These are phyloP conservation scores for Boletellus deceptivus DNA, from an alignment of 1,284 basidiomycete species.

Conservation along the genomic window DNA sequence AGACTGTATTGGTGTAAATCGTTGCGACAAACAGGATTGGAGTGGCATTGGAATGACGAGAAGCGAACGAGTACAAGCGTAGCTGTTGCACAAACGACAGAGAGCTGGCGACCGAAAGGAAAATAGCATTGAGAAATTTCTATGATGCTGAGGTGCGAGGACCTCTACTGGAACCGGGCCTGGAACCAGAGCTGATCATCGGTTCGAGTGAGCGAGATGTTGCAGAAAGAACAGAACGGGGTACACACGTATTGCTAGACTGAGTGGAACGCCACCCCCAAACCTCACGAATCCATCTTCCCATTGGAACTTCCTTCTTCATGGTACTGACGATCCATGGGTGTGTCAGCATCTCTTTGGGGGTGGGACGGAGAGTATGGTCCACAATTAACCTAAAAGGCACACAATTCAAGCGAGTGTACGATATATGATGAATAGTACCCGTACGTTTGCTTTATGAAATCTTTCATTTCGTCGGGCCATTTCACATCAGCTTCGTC, in stretches of 20 bases:
- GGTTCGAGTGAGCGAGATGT: neutral
- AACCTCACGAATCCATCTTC: constrained; percentile 85
- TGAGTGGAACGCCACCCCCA: constrained; percentile 69
- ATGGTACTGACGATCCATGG: constrained; percentile 83
- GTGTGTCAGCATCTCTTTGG: constrained; percentile 82
- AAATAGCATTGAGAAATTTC: constrained; percentile 11
- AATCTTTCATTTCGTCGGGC: constrained; percentile 89
- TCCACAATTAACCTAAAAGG: constrained; percentile 55
- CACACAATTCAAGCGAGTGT: constrained; percentile 1
- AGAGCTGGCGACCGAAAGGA: constrained; percentile 5
- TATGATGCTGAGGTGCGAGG: constrained; percentile 24
- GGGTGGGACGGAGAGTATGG: constrained; percentile 71
- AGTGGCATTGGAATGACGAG: constrained; percentile 10
- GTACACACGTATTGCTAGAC: constrained; percentile 26
- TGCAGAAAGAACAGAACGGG: neutral
- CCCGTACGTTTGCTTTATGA: constrained; percentile 83
- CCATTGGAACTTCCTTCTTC: constrained; percentile 85
- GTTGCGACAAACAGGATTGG: constrained; percentile 15
- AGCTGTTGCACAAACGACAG: constrained; percentile 19
- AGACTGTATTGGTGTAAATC: constrained; percentile 21
- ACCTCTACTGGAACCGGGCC: constrained; percentile 43
- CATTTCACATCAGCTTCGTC: constrained; percentile 74
- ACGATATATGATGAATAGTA: constrained; percentile 9
- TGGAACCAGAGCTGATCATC: constrained; percentile 28
- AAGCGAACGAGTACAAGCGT: constrained; percentile 22